A percentile compares a stretch with the other conserved stretches of the same genome.
These are phyloP conservation scores for Cladosporium cucumerinum DNA, from an alignment of 2,329 filamentous ascomycete species.

Conservation along the genomic window DNA sequence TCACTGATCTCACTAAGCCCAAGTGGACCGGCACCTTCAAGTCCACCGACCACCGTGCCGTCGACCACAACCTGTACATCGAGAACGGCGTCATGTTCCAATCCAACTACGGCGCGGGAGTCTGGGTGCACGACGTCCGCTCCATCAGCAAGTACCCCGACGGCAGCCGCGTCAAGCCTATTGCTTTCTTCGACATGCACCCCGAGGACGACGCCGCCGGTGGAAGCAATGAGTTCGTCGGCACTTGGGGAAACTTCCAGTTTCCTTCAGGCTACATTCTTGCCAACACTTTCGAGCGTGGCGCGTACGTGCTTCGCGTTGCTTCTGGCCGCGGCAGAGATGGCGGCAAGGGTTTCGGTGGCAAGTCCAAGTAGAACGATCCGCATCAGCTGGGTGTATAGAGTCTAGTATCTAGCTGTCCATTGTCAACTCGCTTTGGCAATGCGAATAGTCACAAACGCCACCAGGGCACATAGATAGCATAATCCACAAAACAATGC, in stretches of 20 bases:
- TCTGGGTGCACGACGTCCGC: constrained; percentile 37
- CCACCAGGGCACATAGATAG: constrained; percentile 24
- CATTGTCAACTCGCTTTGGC: neutral
- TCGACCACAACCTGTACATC: constrained; percentile 53
- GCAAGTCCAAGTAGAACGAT: constrained; percentile 19
- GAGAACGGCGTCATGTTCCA: constrained; percentile 47
- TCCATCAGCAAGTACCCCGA: constrained; percentile 33
- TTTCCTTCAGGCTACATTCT: constrained; percentile 44
- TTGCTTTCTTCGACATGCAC: constrained; percentile 36
- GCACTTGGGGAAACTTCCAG: constrained; percentile 43
- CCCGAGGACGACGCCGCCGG: constrained; percentile 36
- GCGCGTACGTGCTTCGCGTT: constrained; percentile 33
- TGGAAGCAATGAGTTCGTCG: constrained; percentile 39
- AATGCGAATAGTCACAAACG: constrained; percentile 15
- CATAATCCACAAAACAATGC: constrained; percentile 27
- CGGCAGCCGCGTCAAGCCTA: constrained; percentile 33
- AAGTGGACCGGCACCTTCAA: constrained; percentile 46
- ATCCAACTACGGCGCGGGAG: constrained; percentile 51
- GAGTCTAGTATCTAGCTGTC: neutral
- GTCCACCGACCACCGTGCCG: constrained; percentile 38
- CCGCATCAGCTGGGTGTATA: neutral
- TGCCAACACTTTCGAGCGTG: constrained; percentile 50
- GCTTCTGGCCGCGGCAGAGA: constrained; percentile 22
- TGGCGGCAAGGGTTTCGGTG: constrained; percentile 23
- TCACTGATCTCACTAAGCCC: constrained; percentile 42